Base-by-base conservation (phyloP, 768 basidiomycete species). In the Pleurotus platypus region DNA sequence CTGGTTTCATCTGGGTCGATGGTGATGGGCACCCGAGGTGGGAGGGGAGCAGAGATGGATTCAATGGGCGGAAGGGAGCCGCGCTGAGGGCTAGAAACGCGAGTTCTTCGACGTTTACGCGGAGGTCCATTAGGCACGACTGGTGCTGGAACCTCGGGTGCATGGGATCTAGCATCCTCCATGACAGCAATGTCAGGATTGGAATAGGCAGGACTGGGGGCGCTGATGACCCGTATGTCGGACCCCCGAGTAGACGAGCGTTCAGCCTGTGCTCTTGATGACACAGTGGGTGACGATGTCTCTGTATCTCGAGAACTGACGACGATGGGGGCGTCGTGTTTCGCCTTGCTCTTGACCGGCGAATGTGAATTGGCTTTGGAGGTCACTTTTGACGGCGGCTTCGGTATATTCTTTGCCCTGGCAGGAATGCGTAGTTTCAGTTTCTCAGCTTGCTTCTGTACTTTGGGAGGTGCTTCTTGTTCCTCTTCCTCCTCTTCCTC, bases 381-480 rank as follows among this genome's bases (percentile, higher is more conserved):
- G 57, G n/a, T 67, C 64, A 0, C 30, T 61, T 42, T 66, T 60
- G 11, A 65, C 60, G 46, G 59, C 58, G 37, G 69, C 63, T 42
- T 60, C 57, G 57, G 68, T 16, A 39, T 5, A 53, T 42, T 43
- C 9, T 54, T 16, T 65, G 46, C 64, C 35, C 70, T 66, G 2
- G 70, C 61, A 55, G 70, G 67, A 53, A 73, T 67, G 57, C 72
- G 72, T 22, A 75, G 62, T 63, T 68, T 77, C 60, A 71, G 64
- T 46, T 67, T 73, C 69, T 68, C 70, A 64, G 58, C 51, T 39
- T 75, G 67, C 60, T 66, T 67, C 61, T 59, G 69, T 60, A 51
- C 64, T 27, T 51, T 26, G 62, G 56, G 60, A 47, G 62, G 66
- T 35, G 8, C 30, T 11, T 35, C 30, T 35, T 30, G 7, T 30